Evolutionary conservation across 441 rosid genomes (phyloP), one percentile per base, ranked within the genome.

Genomic region (Erodium moschatum): DNA sequence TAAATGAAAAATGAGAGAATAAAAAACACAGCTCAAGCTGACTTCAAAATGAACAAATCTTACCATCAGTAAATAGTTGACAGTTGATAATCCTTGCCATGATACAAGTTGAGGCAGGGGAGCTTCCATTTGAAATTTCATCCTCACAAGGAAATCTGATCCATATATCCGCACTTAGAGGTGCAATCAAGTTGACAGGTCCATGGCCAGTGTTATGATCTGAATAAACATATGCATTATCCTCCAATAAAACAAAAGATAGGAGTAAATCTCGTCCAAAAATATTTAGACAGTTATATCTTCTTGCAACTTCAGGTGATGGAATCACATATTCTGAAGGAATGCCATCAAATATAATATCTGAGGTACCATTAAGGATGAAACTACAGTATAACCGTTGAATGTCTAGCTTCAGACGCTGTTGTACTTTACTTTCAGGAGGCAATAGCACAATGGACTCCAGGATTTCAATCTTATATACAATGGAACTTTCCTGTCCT

Each of bases 21-120:
- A 6, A 64, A 66, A 33, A 35, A 16, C 42, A 18, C 16, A 61
- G 52, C 66, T 24, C 24, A 58, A 50, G 70, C 31, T 69, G 52
- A 76, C 50, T 64, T 70, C 68, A 48, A 65, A 72, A 74, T 29
- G 18, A 68, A 76, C 73, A 61, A 40, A 67, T 75, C 85, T 40
- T 87, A 94, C 99, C 99, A 81, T 88, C 88, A 44, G 70, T 82
- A 78, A 81, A 18, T 70, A 91, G 64, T 83, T 88, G 86, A 79
- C 92, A 89, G 67, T 56, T 63, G 38, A 73, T 72, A 58, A 94
- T 81, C 79, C 82, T 85, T 76, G 84, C 82, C 96, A 91, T 94
- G 74, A 89, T 70, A 81, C 89, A 85, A 24, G 78, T 75, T 70
- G 81, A 68, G 70, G 75, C 74, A 3, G 79, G 79, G 73, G 77